Base-by-base conservation (phyloP, 106 monocot genomes). In the Agapanthus africanus region DNA sequence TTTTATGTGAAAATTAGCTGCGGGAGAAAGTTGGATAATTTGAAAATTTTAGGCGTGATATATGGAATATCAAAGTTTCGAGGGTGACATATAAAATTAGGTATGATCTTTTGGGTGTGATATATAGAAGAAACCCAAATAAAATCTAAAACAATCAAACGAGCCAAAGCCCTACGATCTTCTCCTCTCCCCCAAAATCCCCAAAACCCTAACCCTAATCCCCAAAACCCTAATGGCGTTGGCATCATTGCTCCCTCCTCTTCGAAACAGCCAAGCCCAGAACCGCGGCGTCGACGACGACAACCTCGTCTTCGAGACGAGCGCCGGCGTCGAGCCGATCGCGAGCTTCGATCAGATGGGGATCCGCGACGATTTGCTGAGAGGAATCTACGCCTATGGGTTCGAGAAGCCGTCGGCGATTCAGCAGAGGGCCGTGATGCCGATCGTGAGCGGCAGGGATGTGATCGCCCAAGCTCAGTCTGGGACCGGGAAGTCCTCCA, bases 371-470 rank as follows among this genome's bases (percentile, higher is more conserved):
- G 84, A 97, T 41, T 82, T 97, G 41, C 85, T 97, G 10, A 74
- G 91, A 4, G 95, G 95, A 59, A 97, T 97, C 65, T 97, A 91
- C 70, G 79, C 65, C 6, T 89, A 91, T 52, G 95, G 95, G 0
- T 97, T 97, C 77, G 91, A 97, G 82, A 97, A 97, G 62, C 95
- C 95, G 14, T 97, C 95, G 0, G 95, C 95, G 6, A 97, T 97
- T 69, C 95, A 97, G 84, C 95, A 97, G 78, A 63, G 95, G 16
- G 91, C 95, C 35, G 80, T 97, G 34, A 63, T 97, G 63, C 95
- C 91, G 2, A 97, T 97, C 52, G 73, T 91, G 54, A 71, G 62
- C 19, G 91, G 91, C 42, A 83, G 91, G 13, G 95, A 91, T 40
- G 95, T 97, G 32, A 97, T 97, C 62, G 91, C 95, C 1, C 95